Conservation (phyloP, 345 rosid genomes). For the Bruguiera gymnorhiza region DNA sequence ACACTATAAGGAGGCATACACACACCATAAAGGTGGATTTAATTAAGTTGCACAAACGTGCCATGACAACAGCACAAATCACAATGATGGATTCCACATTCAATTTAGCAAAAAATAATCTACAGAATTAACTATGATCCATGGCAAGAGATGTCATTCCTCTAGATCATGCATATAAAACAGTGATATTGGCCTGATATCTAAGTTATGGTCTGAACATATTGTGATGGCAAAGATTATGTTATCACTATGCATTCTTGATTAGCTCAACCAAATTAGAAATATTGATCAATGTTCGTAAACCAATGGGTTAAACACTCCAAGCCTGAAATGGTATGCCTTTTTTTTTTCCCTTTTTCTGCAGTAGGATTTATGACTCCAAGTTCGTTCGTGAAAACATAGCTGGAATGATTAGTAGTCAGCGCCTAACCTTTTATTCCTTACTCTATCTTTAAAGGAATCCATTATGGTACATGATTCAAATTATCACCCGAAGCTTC, state of each 20-base stretch:
- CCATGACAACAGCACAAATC: not conserved
- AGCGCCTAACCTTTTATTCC: too few relatives aligned
- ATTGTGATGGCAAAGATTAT: not conserved
- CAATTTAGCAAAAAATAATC: not conserved
- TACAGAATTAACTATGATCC: not conserved
- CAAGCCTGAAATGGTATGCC: too few relatives aligned
- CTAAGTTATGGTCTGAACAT: not conserved
- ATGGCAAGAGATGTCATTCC: not conserved
- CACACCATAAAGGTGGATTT: not conserved
- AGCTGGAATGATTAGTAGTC: too few relatives aligned
- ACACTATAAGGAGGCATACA: not conserved
- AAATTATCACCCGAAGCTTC: too few relatives aligned
- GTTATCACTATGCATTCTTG: not conserved
- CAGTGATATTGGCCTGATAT: not conserved
- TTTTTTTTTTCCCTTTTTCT: too few relatives aligned
- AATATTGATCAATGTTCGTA: not conserved
- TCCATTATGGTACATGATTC: too few relatives aligned
- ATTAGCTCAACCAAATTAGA: not conserved
- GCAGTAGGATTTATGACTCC: too few relatives aligned
- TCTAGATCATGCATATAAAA: not conserved
- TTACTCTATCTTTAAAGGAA: too few relatives aligned
- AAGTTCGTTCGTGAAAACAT: too few relatives aligned
- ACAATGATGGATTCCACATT: not conserved
- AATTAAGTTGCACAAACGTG: not conserved
- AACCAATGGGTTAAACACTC: not conserved